Percentiles rank a stretch among this genome's conserved stretches.
phyloP scores from a whole-genome alignment of 306 rosid species.

The Fagus sylvatica region DNA sequence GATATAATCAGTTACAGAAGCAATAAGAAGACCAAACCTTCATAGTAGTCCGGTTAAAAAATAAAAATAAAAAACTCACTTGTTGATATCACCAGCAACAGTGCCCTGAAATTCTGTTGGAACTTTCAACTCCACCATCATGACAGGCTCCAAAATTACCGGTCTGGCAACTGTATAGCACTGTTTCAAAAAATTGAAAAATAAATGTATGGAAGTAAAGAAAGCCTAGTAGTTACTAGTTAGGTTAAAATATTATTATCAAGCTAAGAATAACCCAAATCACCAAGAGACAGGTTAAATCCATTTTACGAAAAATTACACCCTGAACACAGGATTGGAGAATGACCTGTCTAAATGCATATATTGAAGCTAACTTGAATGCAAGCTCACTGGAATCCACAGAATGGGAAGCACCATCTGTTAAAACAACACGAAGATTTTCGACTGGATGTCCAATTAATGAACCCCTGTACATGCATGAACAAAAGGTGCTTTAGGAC shows the following conservation, averaged over 20 bases:
- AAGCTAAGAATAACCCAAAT: neutral
- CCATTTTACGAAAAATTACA: conserved; percentile 17
- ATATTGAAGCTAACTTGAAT: conserved; percentile 90
- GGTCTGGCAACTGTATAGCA: conserved; percentile 85
- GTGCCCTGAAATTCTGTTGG: conserved; percentile 98
- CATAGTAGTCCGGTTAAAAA: neutral
- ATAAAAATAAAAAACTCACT: conserved; percentile 50
- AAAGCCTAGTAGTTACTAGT: neutral
- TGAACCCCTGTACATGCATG: conserved; percentile 67
- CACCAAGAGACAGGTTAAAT: neutral
- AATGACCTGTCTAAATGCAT: conserved; percentile 93
- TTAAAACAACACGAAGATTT: conserved; percentile 74
- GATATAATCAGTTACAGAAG: conserved; percentile 19
- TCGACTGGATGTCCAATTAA: conserved; percentile 98
- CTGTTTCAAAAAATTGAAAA: conserved; percentile 44
- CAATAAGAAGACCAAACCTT: conserved; percentile 2
- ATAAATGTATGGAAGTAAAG: conserved; percentile 8
- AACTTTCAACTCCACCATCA: conserved; percentile 95
- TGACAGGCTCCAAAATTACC: conserved; percentile 93
- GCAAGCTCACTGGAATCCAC: conserved; percentile 99
- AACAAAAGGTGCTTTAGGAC: conserved; percentile 11
- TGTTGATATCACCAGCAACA: conserved; percentile 94
- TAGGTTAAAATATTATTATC: conserved; percentile 18
- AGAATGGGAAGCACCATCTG: conserved; percentile 95
- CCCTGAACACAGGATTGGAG: conserved; percentile 1